Conservation (phyloP, 305 asterid species). For the Solanum hybrid region DNA sequence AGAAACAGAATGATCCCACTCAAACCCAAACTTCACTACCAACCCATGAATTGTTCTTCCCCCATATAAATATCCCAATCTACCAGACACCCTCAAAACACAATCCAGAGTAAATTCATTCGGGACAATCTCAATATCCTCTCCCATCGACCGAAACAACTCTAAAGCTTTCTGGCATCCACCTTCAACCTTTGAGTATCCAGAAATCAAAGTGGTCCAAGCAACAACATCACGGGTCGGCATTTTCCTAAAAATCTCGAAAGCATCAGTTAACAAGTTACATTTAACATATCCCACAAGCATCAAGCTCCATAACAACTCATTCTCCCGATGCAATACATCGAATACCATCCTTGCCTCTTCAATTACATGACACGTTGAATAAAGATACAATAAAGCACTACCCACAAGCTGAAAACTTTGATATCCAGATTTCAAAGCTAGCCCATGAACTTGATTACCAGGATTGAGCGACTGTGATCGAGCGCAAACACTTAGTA, state of each 20-base stretch:
- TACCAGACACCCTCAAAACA: constrained; percentile 51
- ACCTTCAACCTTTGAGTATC: constrained; percentile 51
- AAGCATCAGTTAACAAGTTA: constrained; percentile 44
- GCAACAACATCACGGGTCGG: constrained; percentile 60
- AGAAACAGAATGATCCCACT: constrained; percentile 31
- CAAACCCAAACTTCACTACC: constrained; percentile 45
- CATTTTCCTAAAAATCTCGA: constrained; percentile 41
- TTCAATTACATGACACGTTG: constrained; percentile 24
- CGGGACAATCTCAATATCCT: constrained; percentile 36
- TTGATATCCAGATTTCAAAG: constrained; percentile 44
- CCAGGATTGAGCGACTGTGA: constrained; percentile 29
- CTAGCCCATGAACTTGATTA: constrained; percentile 49
- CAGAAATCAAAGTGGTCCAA: constrained; percentile 78
- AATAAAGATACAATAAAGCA: constrained; percentile 41
- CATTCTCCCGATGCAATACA: constrained; percentile 36
- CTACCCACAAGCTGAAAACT: constrained; percentile 52
- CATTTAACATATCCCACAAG: constrained; percentile 57
- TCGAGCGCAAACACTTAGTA: constrained; percentile 54
- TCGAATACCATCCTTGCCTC: constrained; percentile 54
- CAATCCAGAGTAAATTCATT: constrained; percentile 82
- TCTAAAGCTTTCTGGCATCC: constrained; percentile 47
- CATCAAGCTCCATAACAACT: constrained; percentile 69
- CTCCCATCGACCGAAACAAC: constrained; percentile 51
- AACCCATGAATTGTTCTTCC: constrained; percentile 65
- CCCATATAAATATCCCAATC: constrained; percentile 22